Evolutionary conservation across 257 asterid species (phyloP).

Genomic region (Solanum paucissectum): DNA sequence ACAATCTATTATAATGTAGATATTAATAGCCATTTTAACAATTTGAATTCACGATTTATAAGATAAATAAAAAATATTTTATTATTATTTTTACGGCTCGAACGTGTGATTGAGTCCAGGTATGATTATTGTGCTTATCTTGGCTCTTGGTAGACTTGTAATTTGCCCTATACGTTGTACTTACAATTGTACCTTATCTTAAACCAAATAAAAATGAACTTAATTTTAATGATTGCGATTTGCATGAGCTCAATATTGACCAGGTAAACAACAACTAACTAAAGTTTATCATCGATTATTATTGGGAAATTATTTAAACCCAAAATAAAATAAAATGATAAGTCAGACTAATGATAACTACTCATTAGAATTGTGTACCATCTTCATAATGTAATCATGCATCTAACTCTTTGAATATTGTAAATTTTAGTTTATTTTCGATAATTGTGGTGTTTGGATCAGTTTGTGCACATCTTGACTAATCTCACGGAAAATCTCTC

Average conservation of each 20-base stretch:
- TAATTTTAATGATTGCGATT: neutral
- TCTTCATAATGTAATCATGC: neutral
- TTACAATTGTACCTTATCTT: neutral
- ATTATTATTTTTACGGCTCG: no score
- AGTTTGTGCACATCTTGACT: fast-evolving
- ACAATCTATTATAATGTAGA: no score
- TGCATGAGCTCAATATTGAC: neutral
- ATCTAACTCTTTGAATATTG: neutral
- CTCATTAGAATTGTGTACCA: neutral
- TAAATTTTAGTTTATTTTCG: no score
- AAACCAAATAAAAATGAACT: neutral
- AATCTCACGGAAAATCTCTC: no score
- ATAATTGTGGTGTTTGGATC: neutral
- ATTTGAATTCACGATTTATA: no score
- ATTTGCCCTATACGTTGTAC: neutral
- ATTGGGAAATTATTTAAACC: neutral
- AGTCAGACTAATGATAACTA: neutral
- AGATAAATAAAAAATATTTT: no score
- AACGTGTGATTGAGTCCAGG: neutral
- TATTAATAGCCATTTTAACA: no score
- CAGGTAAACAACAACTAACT: neutral
- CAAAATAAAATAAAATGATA: neutral
- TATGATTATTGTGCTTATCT: neutral
- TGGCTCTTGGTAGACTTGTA: neutral
- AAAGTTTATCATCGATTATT: neutral